Base-by-base conservation (phyloP, 495 filamentous ascomycete species). In the Aspergillus haitiensis region DNA sequence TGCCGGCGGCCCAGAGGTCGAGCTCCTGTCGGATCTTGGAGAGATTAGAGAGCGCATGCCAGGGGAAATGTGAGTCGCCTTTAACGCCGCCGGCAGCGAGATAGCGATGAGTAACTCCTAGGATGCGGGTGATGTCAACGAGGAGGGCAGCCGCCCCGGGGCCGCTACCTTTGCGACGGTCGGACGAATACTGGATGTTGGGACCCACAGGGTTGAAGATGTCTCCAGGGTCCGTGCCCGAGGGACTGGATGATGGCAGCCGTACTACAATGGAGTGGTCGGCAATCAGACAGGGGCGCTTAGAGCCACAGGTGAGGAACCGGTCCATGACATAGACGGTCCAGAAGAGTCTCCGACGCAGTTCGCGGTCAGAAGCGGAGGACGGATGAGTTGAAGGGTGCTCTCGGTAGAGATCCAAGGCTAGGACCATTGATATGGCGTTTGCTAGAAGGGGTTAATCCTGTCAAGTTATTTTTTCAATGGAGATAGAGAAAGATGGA, bases 1-100 rank as follows among this genome's bases (percentile, higher is more conserved):
- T 90, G 16, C 87, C 88, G 6, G 89, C 88, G 7, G 88, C 88
- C 91, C 91, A 95, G 46, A 89, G 78, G 64, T 95, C 90, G 12
- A 95, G 76, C 61, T 93, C 89, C 56, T 92, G 88, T 45, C 90
- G 82, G 60, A 95, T 93, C 64, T 92, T 91, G 47, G 90, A 93
- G 0, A 93, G 78, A 63, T 87, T 92, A 7, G 90, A 93, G 21
- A 90, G 79, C 5, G 90, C 82, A 68, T 95, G 90, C 91, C 91
- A 95, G 13, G 90, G 90, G 63, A 93, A 93, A 66, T 93, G 89
- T 0, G 89, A 91, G 67, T 95, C 91, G 47, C 89, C 89, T 69
- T 92, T 93, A 52, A 92, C 89, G 27, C 91, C 91, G 6, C 91
- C 91, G 11, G 89, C 87, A 11, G 89, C 88, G 44, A 93, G 79